Evolutionary conservation across 208 protist species (phyloP).

Genomic region (Vickermania spadyakhi): DNA sequence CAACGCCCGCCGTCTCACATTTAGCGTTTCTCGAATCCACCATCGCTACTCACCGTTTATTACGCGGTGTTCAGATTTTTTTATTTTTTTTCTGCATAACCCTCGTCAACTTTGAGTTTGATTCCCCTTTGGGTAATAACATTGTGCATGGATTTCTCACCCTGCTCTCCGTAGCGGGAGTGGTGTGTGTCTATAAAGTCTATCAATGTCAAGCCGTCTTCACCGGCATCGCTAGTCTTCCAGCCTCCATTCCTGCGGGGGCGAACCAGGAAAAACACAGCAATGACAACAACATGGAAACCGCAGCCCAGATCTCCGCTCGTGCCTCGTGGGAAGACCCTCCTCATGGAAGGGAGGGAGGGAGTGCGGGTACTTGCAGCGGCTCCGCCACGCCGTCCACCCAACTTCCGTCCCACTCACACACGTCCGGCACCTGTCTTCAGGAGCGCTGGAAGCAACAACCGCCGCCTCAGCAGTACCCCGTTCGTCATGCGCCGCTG

Average conservation of each 20-base stretch:
- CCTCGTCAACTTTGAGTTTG: background rate
- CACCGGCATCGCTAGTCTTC: background rate
- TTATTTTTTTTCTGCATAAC: background rate
- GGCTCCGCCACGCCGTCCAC: too few relatives aligned
- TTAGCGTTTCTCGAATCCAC: background rate
- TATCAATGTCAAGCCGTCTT: background rate
- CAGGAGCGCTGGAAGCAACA: too few relatives aligned
- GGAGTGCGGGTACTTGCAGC: too few relatives aligned
- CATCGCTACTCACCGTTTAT: background rate
- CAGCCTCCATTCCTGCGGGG: background rate
- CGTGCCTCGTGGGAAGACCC: too few relatives aligned
- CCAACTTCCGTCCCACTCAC: too few relatives aligned
- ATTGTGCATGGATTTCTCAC: background rate
- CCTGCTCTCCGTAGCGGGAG: background rate
- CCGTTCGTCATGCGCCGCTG: slow-evolving; percentile 18
- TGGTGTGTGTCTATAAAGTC: slow-evolving; percentile 1
- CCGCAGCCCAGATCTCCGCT: too few relatives aligned
- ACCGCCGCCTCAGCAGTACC: too few relatives aligned
- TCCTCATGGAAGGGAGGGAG: too few relatives aligned
- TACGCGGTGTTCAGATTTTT: background rate
- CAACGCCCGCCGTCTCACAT: background rate
- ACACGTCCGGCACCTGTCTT: too few relatives aligned
- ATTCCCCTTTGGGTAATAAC: background rate
- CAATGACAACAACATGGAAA: too few relatives aligned
- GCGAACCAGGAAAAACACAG: too few relatives aligned